Evolutionary conservation across 1,284 basidiomycete species (phyloP).

Genomic region (Sanguinoderma infundibulare): DNA sequence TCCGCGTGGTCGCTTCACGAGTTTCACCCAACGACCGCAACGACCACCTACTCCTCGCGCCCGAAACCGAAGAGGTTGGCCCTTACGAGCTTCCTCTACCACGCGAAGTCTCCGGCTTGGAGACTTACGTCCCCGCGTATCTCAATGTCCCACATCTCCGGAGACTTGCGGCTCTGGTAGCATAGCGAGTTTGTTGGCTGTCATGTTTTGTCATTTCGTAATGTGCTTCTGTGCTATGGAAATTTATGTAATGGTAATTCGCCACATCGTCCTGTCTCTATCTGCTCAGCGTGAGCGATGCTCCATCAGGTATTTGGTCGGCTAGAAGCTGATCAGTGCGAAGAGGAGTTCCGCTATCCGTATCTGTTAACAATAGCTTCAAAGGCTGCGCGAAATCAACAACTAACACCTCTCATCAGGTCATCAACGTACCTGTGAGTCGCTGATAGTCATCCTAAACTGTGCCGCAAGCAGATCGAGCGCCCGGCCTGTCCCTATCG

Average conservation of each 20-base stretch:
- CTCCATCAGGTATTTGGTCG: slow-evolving; percentile 31
- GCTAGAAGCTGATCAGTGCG: slow-evolving; percentile 25
- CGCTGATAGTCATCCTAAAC: slow-evolving; percentile 28
- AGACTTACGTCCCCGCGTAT: slow-evolving; percentile 89
- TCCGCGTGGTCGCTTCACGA: slow-evolving; percentile 93
- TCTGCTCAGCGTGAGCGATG: slow-evolving; percentile 19
- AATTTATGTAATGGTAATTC: slow-evolving; percentile 29
- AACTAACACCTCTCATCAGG: neutral
- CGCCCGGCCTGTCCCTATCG: slow-evolving; percentile 40
- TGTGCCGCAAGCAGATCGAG: slow-evolving; percentile 41
- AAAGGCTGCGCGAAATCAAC: slow-evolving; percentile 24
- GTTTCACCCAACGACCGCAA: slow-evolving; percentile 95
- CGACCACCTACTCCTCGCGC: slow-evolving; percentile 92
- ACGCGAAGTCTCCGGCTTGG: slow-evolving; percentile 85
- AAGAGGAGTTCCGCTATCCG: slow-evolving; percentile 16
- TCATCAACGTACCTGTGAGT: slow-evolving; percentile 24
- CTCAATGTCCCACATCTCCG: slow-evolving; percentile 84
- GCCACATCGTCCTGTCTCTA: slow-evolving; percentile 15
- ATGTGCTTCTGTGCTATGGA: slow-evolving; percentile 32
- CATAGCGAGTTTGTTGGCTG: slow-evolving; percentile 43
- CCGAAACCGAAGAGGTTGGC: slow-evolving; percentile 95
- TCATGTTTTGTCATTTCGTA: slow-evolving; percentile 31
- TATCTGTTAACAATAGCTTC: slow-evolving; percentile 18
- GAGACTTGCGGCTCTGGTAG: slow-evolving; percentile 81
- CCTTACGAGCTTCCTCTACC: slow-evolving; percentile 89